Evolutionary conservation across 2,329 filamentous ascomycete genomes (phyloP), one percentile per base, ranked within the genome.

Genomic region (Lecanicillium sp.): DNA sequence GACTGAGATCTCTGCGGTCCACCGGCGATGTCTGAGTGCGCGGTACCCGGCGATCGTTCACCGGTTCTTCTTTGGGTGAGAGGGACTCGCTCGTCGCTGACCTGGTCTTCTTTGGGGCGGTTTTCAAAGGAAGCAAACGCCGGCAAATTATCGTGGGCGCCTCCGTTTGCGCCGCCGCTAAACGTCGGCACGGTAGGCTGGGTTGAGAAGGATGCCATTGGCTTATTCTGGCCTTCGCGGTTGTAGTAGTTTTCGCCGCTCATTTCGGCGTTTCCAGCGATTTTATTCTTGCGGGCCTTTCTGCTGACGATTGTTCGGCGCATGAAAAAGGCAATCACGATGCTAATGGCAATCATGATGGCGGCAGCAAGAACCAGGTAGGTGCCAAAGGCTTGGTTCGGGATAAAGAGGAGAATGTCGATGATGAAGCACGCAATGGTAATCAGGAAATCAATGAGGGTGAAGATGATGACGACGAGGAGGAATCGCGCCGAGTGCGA

Each of bases 221-320:
- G 55, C 44, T 78, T 71, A 35, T 67, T 63, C 44, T 76, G 70
- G 28, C 67, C 71, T 59, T 83, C 77, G 43, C 81, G 73, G 52
- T 81, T 83, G 62, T 94, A 95, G 58, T 83, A 95, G 55, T 89
- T 92, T 52, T 92, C 80, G 19, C 90, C 90, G 57, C 85, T 96
- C 89, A 96, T 96, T 57, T 96, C 89, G 7, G 89, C 86, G 56
- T 96, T 95, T 59, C 94, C 85, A 3, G 80, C 87, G 55, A 96
- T 94, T 33, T 87, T 78, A 67, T 82, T 86, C 71, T 92, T 89
- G 45, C 89, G 77, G n/a, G 89, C 85, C 65, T 95, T 95, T 51
- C 90, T 78, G 59, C 85, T 85, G 44, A 95, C 85, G 41, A 96
- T 68, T 3, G 89, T 94, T 43, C 90, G 80, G 47, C 92, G 83